These are phyloP conservation scores for Penicillium brasilianum DNA, from an alignment of 2,329 filamentous ascomycete genomes.

Conservation along the genomic window DNA sequence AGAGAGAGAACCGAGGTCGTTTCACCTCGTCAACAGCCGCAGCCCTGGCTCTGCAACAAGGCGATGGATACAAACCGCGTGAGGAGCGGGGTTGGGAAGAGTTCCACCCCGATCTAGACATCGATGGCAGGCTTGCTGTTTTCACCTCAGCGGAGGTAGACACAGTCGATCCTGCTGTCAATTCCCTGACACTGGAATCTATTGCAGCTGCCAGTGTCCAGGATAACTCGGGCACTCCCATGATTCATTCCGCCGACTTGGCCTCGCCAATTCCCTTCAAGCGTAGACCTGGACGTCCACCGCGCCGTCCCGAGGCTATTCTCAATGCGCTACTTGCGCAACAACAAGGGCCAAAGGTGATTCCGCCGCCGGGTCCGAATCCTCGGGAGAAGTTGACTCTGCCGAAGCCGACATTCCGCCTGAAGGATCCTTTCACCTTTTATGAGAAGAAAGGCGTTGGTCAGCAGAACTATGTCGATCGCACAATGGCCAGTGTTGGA, in stretches of 20 bases:
- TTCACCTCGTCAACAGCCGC: conserved; percentile 85
- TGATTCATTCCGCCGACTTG: conserved; percentile 45
- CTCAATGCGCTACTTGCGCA: conserved; percentile 64
- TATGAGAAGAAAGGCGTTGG: conserved; percentile 82
- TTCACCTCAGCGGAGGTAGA: conserved; percentile 86
- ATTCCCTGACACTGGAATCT: conserved; percentile 44
- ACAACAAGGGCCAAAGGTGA: conserved; percentile 59
- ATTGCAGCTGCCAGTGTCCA: conserved; percentile 30
- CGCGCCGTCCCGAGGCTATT: conserved; percentile 66
- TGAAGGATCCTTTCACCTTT: conserved; percentile 53
- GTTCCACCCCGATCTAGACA: conserved; percentile 93
- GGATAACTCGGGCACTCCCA: conserved; percentile 48
- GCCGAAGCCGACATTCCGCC: conserved; percentile 54
- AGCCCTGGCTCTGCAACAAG: conserved; percentile 85
- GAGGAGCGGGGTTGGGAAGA: conserved; percentile 98
- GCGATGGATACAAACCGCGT: conserved; percentile 94
- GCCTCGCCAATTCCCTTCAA: conserved; percentile 54
- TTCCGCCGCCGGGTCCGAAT: conserved; percentile 56
- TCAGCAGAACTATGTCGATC: conserved; percentile 90
- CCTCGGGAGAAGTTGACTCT: conserved; percentile 55
- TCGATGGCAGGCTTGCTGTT: conserved; percentile 77
- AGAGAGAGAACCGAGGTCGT: conserved; percentile 61
- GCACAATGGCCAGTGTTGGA: conserved; percentile 92
- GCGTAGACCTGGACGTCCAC: conserved; percentile 67
- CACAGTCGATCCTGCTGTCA: conserved; percentile 63